Base-by-base conservation (phyloP, 108 stramenopile genomes). In the Nannochloropsis salina region DNA sequence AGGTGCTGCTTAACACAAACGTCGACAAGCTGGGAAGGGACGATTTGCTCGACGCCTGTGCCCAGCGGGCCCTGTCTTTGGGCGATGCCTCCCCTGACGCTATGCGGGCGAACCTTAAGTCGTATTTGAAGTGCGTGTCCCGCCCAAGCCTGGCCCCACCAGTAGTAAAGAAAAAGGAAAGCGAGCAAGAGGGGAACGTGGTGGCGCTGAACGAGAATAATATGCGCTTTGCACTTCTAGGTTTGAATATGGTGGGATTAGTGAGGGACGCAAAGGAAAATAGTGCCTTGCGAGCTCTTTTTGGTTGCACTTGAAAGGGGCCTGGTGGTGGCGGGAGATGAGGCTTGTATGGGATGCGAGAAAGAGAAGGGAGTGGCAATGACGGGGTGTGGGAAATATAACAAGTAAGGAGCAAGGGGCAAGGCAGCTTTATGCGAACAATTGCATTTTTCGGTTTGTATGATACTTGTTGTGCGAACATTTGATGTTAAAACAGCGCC, bases 231-330 rank as follows among this genome's bases (percentile, higher is more conserved):
- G 61, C 61, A 74, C 6, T 74, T 4, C 3, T 74, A 8, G 61
- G 61, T n/a, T n/a, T 74, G 61, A 74, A 74, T n/a, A 74, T 74
- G 61, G 61, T 74, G 61, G 61, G 61, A n/a, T 74, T 74, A n/a
- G 61, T 74, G 61, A 74, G 61, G 61, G 61, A 74, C 4, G 61
- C 61, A n/a, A 74, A n/a, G 61, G 61, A 74, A n/a, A 74, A 74
- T 74, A 74, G 61, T n/a, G 61, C 61, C 20, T 74, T 74, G 61
- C 61, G 61, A n/a, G 6, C 61, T 15, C 61, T 74, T 15, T 74
- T 74, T 74, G 61, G 61, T 15, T n/a, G 61, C 3, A n/a, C 61
- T n/a, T 74, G 61, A 74, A 74, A 74, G n/a, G 20, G 8, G 15
- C 2, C 61, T 74, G 61, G 61, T 1, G 6, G 8, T n/a, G 47